Conservation (phyloP, 139 green algal species). For the Yamagishiella unicocca region DNA sequence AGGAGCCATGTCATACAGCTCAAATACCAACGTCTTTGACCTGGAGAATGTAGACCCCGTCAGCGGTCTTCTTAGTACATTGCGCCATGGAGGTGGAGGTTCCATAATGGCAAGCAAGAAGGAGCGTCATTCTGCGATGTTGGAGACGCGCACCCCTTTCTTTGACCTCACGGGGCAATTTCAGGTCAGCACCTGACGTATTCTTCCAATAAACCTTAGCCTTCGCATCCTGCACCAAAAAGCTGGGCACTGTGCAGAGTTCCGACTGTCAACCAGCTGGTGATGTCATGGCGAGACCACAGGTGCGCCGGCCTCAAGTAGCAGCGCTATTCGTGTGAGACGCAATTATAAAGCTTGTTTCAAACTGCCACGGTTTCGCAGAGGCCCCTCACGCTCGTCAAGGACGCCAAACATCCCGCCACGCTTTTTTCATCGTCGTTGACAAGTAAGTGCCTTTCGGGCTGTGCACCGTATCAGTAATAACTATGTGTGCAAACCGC, state of each 20-base stretch:
- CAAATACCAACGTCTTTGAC: too few species aligned
- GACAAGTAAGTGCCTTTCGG: background rate
- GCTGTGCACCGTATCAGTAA: background rate
- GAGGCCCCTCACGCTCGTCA: background rate
- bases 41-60: constrained; percentile 23
- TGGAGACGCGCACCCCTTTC: background rate
- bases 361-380: background rate
- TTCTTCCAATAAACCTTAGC: background rate
- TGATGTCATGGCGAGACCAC: background rate
- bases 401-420: background rate
- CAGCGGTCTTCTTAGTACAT: background rate
- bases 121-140: background rate
- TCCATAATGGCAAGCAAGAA: background rate
- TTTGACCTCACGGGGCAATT: background rate
- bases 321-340: background rate
- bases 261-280: background rate
- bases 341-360: background rate
- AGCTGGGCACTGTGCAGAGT: background rate
- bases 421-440: background rate
- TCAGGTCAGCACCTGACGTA: background rate
- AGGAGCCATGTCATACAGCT: too few species aligned
- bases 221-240: background rate
- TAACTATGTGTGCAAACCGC: background rate
- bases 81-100: background rate
- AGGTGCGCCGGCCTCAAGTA: background rate